Conservation (phyloP, 2,329 filamentous ascomycete genomes). For the Arthrobotrys iridis region DNA sequence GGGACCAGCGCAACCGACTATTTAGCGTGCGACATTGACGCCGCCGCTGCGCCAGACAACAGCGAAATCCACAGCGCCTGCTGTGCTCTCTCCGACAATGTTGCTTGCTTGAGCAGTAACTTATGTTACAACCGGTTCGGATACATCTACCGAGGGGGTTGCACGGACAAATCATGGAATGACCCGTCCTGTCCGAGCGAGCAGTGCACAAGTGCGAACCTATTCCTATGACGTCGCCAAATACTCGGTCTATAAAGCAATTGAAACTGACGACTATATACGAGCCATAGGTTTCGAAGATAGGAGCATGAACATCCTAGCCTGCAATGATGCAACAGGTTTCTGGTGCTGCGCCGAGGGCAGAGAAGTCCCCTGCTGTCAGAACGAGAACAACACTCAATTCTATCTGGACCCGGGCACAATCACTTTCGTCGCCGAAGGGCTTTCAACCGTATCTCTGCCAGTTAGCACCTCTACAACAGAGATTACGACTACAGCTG, state of each 20-base stretch:
- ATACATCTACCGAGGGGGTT: conserved; percentile 44
- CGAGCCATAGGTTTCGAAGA: neutral
- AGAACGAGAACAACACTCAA: conserved; percentile 10
- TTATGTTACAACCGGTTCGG: conserved; percentile 31
- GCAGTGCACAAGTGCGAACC: conserved; percentile 7
- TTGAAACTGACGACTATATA: neutral
- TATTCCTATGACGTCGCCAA: neutral
- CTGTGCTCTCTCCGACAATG: conserved; percentile 28
- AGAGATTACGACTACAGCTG: neutral
- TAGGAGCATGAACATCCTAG: conserved; percentile 30
- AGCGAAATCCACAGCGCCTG: conserved; percentile 17
- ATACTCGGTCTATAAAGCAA: too few relatives aligned
- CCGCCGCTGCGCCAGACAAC: neutral
- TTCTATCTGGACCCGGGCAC: conserved; percentile 38
- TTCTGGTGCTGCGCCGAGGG: conserved; percentile 45
- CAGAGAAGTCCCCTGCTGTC: conserved; percentile 15
- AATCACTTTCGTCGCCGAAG: conserved; percentile 20
- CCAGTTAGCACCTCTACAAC: neutral
- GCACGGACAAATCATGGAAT: conserved; percentile 26
- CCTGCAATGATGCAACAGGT: conserved; percentile 40
- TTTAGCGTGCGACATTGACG: conserved; percentile 1
- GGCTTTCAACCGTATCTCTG: neutral
- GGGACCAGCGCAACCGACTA: conserved; percentile 1
- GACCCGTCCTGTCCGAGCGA: conserved; percentile 23
- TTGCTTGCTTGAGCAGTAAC: conserved; percentile 38